A percentile compares a stretch with the other conserved stretches of the same genome.
Evolutionary conservation across 139 green algal genomes (phyloP).

Genomic region (Pycnococcus provasolii): DNA sequence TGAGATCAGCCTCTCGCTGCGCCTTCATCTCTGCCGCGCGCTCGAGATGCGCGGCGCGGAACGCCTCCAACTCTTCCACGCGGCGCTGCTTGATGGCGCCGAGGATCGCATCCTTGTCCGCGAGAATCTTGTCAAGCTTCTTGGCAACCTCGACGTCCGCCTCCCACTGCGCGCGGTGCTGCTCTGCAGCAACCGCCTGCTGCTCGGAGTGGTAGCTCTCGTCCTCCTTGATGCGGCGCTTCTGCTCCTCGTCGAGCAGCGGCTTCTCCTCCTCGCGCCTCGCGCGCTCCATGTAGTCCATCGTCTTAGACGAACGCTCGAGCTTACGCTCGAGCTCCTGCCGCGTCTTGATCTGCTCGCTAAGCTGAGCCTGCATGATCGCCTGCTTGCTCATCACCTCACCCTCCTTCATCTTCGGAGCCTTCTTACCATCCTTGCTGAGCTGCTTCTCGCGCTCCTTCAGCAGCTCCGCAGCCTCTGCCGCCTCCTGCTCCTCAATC

Average conservation of each 20-base stretch:
- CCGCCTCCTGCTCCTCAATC: constrained; percentile 63
- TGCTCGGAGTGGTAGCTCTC: constrained; percentile 37
- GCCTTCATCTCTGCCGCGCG: constrained; percentile 40
- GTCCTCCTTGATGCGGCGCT: constrained; percentile 47
- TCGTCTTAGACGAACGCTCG: constrained; percentile 41
- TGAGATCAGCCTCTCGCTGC: constrained; percentile 45
- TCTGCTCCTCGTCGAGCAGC: constrained; percentile 27
- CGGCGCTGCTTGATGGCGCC: constrained; percentile 54
- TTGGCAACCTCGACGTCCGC: constrained; percentile 70
- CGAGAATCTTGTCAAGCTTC: constrained; percentile 36
- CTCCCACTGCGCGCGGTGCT: constrained; percentile 65
- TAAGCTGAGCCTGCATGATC: constrained; percentile 54
- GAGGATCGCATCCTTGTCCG: constrained; percentile 39
- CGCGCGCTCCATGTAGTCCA: constrained; percentile 94
- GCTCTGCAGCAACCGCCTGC: constrained; percentile 27
- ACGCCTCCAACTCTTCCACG: constrained; percentile 75
- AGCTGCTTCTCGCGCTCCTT: constrained; percentile 27
- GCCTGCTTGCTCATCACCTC: constrained; percentile 65
- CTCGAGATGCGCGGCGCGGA: constrained; percentile 45
- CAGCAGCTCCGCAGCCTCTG: constrained; percentile 40
- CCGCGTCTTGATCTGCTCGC: constrained; percentile 54
- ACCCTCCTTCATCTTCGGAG: constrained; percentile 37
- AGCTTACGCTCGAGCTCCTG: constrained; percentile 76
- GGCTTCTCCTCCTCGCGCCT: constrained; percentile 80
- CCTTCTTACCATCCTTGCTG: constrained; percentile 45